phyloP scores from a whole-genome alignment of 2,329 filamentous ascomycete genomes.

The Mariannaea elegans region DNA sequence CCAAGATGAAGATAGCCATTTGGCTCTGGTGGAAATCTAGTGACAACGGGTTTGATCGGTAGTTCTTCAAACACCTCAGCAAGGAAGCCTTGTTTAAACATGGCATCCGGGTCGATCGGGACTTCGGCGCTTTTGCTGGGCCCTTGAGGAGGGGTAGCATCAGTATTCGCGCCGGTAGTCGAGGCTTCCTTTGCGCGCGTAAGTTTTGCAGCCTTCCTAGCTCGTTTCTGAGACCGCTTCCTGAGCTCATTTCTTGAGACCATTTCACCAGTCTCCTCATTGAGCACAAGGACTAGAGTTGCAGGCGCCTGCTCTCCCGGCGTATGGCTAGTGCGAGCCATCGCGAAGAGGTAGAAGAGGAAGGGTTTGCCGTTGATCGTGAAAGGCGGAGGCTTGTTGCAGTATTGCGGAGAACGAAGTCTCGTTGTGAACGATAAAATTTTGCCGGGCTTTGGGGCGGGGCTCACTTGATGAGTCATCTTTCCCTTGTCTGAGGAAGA shows the following conservation, averaged over 20 bases:
- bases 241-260: constrained; percentile 71
- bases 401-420: no score
- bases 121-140: neutral
- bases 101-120: constrained; percentile 65
- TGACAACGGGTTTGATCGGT: constrained; percentile 68
- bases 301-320: no score
- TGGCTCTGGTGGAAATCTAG: constrained; percentile 84
- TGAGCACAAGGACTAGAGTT: constrained; percentile 56
- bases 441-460: no score
- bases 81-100: constrained; percentile 84
- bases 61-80: constrained; percentile 75
- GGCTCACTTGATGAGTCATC: no score
- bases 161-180: constrained; percentile 44
- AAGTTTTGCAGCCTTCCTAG: constrained; percentile 64
- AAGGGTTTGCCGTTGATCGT: no score
- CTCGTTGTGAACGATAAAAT: no score
- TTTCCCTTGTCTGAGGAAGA: no score
- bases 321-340: no score
- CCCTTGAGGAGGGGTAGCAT: neutral
- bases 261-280: constrained; percentile 71
- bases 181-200: constrained; percentile 53
- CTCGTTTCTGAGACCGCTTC: constrained; percentile 66
- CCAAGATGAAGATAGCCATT: constrained; percentile 95
- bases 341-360: no score
- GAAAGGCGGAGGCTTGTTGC: no score